Evolutionary conservation across 305 asterid species (phyloP).

Genomic region (Fraxinus nigra): DNA sequence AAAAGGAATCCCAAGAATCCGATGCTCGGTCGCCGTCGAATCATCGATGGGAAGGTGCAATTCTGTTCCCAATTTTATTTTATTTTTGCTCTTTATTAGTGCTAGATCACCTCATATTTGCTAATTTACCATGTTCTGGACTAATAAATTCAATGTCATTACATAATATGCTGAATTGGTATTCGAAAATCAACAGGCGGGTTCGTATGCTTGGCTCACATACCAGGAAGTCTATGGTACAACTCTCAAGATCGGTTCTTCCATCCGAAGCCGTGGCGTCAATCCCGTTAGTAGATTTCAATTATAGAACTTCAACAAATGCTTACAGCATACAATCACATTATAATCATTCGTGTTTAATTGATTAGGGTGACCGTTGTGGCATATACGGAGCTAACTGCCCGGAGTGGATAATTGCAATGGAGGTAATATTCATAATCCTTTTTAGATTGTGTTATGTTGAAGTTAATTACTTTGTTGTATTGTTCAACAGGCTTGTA

Average conservation of each 20-base stretch:
- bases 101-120: background rate
- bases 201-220: constrained; percentile 64
- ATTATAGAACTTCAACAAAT: background rate
- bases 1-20: constrained; percentile 42
- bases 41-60: constrained; percentile 64
- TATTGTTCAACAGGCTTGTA: constrained; percentile 71
- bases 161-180: background rate
- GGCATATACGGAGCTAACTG: constrained; percentile 87
- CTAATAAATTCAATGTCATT: background rate
- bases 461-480: background rate
- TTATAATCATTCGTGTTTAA: background rate
- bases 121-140: background rate
- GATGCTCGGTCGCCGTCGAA: constrained; percentile 74
- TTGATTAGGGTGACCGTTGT: constrained; percentile 66
- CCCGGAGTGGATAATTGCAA: constrained; percentile 87
- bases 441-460: background rate
- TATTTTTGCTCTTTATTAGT: background rate
- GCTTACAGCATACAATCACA: background rate
- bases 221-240: constrained; percentile 57
- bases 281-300: constrained; percentile 51
- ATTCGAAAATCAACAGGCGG: constrained; percentile 46
- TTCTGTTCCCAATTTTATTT: background rate
- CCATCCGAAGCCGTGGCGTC: constrained; percentile 69
- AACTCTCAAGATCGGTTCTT: constrained; percentile 64
- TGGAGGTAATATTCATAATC: constrained; percentile 52